Evolutionary conservation across 116 monocot species (phyloP), one percentile per base, ranked within the genome.

Genomic region (Posidonia oceanica): DNA sequence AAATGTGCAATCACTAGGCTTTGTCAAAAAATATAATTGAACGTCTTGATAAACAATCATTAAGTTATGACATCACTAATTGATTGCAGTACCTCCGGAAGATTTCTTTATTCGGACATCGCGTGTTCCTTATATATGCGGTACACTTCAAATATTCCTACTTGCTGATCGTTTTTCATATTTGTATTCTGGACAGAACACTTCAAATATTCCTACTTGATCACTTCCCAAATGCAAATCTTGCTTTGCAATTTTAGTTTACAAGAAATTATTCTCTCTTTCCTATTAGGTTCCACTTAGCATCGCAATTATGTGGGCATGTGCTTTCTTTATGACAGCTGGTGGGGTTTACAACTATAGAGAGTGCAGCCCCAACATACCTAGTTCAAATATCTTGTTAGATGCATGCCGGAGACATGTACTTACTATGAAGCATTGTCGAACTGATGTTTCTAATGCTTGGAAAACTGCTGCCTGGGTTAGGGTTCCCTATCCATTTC

Each of bases 401-500:
- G 90, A 93, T 80, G 59, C 77, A 59, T 99, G 99, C 78, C 83
- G 83, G 76, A 90, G 67, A 71, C 87, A 83, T 77, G 81, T 78
- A 74, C 60, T 75, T 64, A 81, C 72, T 7, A 93, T 93, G 93
- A 82, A 79, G 66, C 83, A 75, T 54, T 99, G 99, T 63, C 80
- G 99, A 51, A 99, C 99, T 41, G 99, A 99, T 79, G 86, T 76
- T 54, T 99, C 99, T 63, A 89, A 76, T 86, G 99, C 99, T 63
- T 90, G 82, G 88, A 82, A 64, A 52, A 83, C 88, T 71, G 88
- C 93, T 74, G 74, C 93, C 61, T 99, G 99, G 99, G 86, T 99
- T 70, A 82, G 99, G 66, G 69, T 99, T 81, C 93, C 99, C 39
- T 99, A 88, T 80, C 93, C 99, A 38, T 86, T 93, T 60, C 99